These are phyloP conservation scores for Botrytis byssoidea DNA, from an alignment of 2,329 filamentous ascomycete species.

Conservation along the genomic window DNA sequence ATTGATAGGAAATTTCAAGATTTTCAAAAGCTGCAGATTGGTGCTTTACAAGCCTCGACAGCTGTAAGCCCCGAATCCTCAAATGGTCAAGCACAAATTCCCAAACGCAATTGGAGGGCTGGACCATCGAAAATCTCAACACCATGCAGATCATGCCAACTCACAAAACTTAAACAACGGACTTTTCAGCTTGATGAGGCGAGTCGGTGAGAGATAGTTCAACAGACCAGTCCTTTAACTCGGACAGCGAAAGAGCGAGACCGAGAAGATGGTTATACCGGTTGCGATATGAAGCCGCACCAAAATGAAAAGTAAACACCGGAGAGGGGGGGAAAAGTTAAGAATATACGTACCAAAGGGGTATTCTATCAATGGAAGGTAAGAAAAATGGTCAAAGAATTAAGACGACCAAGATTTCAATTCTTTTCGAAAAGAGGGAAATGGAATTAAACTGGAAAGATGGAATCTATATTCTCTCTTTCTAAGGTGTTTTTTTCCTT, in stretches of 20 bases:
- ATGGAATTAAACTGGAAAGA: constrained; percentile 2
- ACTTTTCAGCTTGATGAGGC: not conserved
- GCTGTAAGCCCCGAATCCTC: not conserved
- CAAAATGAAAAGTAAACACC: constrained; percentile 2
- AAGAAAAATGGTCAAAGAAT: not conserved
- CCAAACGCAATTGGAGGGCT: constrained; percentile 6
- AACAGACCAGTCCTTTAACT: not conserved
- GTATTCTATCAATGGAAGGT: not conserved
- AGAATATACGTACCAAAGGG: constrained; percentile 18
- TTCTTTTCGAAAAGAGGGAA: constrained; percentile 2
- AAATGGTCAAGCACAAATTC: not conserved
- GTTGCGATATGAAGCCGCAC: constrained; percentile 3
- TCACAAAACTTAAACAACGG: not conserved
- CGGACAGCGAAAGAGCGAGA: not conserved
- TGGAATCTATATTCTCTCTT: not conserved
- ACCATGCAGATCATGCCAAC: constrained; percentile 18
- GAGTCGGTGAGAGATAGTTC: not conserved
- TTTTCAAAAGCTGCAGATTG: not conserved
- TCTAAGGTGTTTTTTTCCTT: not conserved
- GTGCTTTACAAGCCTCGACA: constrained; percentile 2
- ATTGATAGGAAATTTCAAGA: constrained; percentile 3
- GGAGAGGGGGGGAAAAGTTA: not conserved
- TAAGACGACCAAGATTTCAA: not conserved
- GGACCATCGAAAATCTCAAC: not conserved
- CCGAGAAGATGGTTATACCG: not conserved